Conservation (phyloP, 768 basidiomycete species). For the Tulasnella calospora region DNA sequence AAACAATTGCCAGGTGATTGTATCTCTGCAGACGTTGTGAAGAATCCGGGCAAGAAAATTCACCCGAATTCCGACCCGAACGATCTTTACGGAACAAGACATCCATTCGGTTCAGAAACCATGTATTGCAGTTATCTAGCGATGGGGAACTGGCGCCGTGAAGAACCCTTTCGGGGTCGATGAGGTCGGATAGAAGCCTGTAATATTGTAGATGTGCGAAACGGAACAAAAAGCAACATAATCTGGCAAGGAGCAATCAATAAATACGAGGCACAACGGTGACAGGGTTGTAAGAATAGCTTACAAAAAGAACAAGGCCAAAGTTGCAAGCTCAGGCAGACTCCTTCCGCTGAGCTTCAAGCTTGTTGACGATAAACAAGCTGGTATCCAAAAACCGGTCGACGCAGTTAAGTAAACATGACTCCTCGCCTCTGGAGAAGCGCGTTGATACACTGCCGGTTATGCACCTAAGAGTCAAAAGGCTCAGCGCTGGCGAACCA, state of each 20-base stretch:
- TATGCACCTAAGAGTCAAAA: slow-evolving; percentile 55
- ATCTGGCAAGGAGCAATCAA: background rate
- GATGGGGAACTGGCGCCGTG: background rate
- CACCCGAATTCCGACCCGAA: too few relatives aligned
- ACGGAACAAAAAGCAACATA: background rate
- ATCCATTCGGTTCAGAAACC: background rate
- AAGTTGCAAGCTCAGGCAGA: background rate
- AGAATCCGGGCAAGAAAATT: too few relatives aligned
- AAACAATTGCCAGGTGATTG: too few relatives aligned
- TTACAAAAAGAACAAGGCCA: background rate
- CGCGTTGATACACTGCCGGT: slow-evolving; percentile 69
- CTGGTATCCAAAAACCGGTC: slow-evolving; percentile 87
- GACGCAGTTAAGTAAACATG: slow-evolving; percentile 84
- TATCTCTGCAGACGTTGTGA: too few relatives aligned
- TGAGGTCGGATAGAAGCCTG: background rate
- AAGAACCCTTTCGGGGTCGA: background rate
- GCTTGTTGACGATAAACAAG: slow-evolving; percentile 68
- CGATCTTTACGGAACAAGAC: too few relatives aligned
- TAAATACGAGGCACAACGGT: background rate
- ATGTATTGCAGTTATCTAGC: background rate
- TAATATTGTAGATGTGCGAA: background rate
- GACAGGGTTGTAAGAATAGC: background rate
- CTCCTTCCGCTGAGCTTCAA: slow-evolving; percentile 22
- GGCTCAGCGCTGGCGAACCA: background rate
- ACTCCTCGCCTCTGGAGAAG: slow-evolving; percentile 74